Base-by-base conservation (phyloP, 768 basidiomycete species). In the Holtermanniella nyarrowii region DNA sequence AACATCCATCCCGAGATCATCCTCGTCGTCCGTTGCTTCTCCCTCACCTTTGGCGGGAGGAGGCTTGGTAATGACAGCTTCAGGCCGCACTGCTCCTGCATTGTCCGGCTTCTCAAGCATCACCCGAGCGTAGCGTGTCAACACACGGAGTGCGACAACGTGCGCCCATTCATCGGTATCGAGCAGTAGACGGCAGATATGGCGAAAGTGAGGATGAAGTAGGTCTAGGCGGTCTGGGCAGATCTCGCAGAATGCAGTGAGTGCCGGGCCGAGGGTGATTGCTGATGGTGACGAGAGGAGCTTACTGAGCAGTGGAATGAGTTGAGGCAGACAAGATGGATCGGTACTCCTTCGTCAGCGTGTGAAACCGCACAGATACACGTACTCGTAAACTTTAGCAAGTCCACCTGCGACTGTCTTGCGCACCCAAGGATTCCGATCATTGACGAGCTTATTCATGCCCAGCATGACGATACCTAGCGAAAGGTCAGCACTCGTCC, bases 161-260 rank as follows among this genome's bases (percentile, higher is more conserved):
- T 96, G 95, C 0, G 89, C 90, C 95, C 95, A 99, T 68, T 95
- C 93, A 61, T 99, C 95, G 3, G 84, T 82, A 61, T 99, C 90
- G 26, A 88, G 77, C 2, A 97, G 74, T n/a, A 85, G 75, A 41
- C 78, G 77, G 65, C 89, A 95, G 25, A 90, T 74, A 23, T 86
- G 80, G 21, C 91, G 77, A 61, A 86, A 99, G 59, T 95, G 86
- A 16, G 78, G 78, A 63, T 99, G 95, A 1, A 99, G 72, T 12
- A 95, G 80, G 63, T 93, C 88, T 12, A 91, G 78, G 42, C 84
- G 78, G 0, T 84, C 83, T 0, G 89, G 87, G 64, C 87, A 90
- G n/a, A 96, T 79, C 0, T 80, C 77, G 53, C 85, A 79, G 64
- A 95, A 95, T 0, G 95, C 89, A 11, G 83, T 78, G 0, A 86